Evolutionary conservation across 495 filamentous ascomycete species (phyloP), one percentile per base, ranked within the genome.

Genomic region (Astrothelium subdiscretum): DNA sequence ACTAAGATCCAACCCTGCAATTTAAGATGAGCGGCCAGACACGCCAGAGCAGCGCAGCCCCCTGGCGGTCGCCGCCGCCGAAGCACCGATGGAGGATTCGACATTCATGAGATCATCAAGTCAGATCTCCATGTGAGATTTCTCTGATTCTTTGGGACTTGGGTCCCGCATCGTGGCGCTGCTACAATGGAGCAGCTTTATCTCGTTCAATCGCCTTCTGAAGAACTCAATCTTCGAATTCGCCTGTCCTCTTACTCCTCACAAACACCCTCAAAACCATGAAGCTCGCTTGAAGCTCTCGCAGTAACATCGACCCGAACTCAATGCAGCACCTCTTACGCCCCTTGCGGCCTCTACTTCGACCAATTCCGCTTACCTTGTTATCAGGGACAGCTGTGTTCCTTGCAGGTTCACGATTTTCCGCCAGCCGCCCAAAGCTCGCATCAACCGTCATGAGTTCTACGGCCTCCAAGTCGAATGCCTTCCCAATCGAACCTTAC

Each of bases 401-500:
- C 48, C 24, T 54, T 11, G 48, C 48, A 8, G 48, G 22, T 10
- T 54, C 48, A 8, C 26, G 48, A 20, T 54, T 54, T 24, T 54
- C 24, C 6, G 24, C 48, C 11, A 26, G 15, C 2, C 3, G 22
- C 8, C 48, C 48, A 2, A 54, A 29, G 8, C 24, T 54, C 8
- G 6, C n/a, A 15, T 29, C 48, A 29, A 15, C 12, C 6, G 15
- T 24, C 5, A 54, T 54, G 48, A 11, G 15, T 20, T 61, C 59
- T 15, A n/a, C 58, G 31, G 10, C 27, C 31, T 20, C 18, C 6
- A 18, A 10, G 24, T 10, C 38, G 6, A 61, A 18, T 2, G 10
- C 48, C 31, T 71, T 60, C 52, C 66, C 76, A 13, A 59, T 63
- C 51, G 65, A 66, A 31, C 65, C 59, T 20, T 73, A 72, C 59